Evolutionary conservation across 441 rosid species (phyloP), one percentile per base, ranked within the genome.

Genomic region (Pelargonium cotyledonis): DNA sequence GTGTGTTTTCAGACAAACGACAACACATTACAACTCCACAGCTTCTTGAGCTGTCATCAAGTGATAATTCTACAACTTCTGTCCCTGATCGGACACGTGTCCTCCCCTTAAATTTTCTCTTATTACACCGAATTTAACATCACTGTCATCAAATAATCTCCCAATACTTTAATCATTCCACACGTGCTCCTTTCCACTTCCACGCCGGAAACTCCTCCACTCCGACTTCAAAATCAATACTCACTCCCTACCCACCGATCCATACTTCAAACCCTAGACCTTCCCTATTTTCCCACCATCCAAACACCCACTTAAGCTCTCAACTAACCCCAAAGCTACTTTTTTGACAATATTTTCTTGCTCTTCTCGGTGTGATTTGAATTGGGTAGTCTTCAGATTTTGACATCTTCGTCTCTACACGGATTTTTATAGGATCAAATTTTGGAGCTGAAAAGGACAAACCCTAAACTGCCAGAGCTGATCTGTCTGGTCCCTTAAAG

Each of bases 161-260:
- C 61, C 61, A 55, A 15, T 26, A 55, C 61, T 55, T n/a, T n/a
- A 53, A 53, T 53, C 60, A 53, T 53, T 53, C 60, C 38, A 31
- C 38, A 31, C 38, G 38, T 31, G 38, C 38, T 31, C 38, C 38
- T 31, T 31, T 31, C 38, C 38, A 31, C 60, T 53, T 16, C 6
- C 60, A 16, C 26, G 61, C 61, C 61, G 61, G 61, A 55, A 55
- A 16, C 38, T 31, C 38, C 23, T 55, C 61, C 61, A 16, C 23
- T 55, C 61, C 61, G 61, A 55, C 61, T 55, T 18, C 38, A 31
- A 31, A 3, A 31, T 18, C 38, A 31, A 31, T 31, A 31, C 38
- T 5, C 38, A 31, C 38, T 31, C 38, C 38, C 38, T 31, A 31
- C 38, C 38, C 38, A 3, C 5, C 61, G 61, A 55, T 55, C 61